Evolutionary conservation across 257 asterid genomes (phyloP).

Genomic region (Prunella vulgaris): DNA sequence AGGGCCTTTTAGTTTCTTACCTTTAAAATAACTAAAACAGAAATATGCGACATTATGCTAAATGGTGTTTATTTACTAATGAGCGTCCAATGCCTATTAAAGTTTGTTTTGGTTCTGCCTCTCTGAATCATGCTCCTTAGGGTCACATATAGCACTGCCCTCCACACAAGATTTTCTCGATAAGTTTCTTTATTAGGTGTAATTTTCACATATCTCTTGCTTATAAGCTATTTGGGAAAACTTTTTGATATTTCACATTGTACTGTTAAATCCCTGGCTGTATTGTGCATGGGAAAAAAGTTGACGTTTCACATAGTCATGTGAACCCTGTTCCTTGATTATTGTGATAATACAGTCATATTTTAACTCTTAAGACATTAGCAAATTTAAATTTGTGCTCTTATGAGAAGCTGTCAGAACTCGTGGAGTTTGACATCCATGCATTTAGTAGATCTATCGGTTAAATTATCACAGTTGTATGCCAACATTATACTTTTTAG

Average conservation of each 20-base stretch:
- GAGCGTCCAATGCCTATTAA: background rate
- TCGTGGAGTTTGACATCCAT: constrained; percentile 1
- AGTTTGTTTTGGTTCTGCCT: background rate
- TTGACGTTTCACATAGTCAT: background rate
- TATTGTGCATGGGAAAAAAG: background rate
- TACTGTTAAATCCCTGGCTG: constrained; percentile 4
- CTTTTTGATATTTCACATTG: background rate
- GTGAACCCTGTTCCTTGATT: constrained; percentile 1
- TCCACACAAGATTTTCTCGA: background rate
- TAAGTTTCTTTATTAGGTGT: background rate
- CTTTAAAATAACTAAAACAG: background rate
- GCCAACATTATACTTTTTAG: background rate
- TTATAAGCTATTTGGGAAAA: background rate
- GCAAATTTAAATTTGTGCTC: constrained; percentile 13
- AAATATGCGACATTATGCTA: background rate
- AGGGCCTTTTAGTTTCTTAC: constrained; percentile 5
- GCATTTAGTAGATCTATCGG: constrained; percentile 1
- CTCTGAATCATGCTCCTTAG: background rate
- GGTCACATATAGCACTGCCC: background rate
- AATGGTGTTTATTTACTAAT: constrained; percentile 2
- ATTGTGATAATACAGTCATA: constrained; percentile 5
- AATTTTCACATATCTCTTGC: constrained; percentile 5
- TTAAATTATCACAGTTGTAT: constrained; percentile 2
- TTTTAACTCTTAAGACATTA: background rate
- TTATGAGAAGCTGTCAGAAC: constrained; percentile 5